Conservation (phyloP, 371 early-diverging fungal genomes). For the Saksenaea vasiformis region DNA sequence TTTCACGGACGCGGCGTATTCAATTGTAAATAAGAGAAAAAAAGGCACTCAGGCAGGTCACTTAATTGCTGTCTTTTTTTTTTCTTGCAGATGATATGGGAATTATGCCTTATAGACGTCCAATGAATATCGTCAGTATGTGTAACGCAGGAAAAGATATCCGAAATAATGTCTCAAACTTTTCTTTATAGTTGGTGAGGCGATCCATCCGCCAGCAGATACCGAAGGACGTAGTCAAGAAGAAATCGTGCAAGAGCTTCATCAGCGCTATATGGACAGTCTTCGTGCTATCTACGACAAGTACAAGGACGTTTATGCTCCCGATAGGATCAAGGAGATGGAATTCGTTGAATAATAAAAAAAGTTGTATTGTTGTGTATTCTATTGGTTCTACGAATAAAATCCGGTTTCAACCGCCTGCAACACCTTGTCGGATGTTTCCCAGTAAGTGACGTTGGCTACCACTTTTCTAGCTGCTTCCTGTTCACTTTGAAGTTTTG, state of each 20-base stretch:
- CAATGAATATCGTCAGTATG: slow-evolving; percentile 45
- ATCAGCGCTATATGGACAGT: slow-evolving; percentile 58
- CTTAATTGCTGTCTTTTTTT: neutral
- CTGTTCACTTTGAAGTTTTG: slow-evolving; percentile 11
- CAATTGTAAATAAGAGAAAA: slow-evolving; percentile 45
- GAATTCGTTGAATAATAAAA: slow-evolving; percentile 46
- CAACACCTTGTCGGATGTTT: slow-evolving; percentile 1
- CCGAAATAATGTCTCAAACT: no score
- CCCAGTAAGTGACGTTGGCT: slow-evolving; percentile 27
- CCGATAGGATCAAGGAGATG: slow-evolving; percentile 53
- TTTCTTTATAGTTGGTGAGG: slow-evolving; percentile 55
- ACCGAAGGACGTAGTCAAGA: slow-evolving; percentile 35
- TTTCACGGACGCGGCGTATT: slow-evolving; percentile 70
- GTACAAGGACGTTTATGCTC: slow-evolving; percentile 69
- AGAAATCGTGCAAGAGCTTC: slow-evolving; percentile 58
- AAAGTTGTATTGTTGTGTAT: neutral
- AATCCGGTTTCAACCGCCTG: slow-evolving; percentile 6
- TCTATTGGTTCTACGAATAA: neutral
- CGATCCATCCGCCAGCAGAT: slow-evolving; percentile 51
- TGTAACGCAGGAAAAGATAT: neutral
- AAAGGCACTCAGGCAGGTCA: slow-evolving; percentile 30
- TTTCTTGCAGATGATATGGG: slow-evolving; percentile 43
- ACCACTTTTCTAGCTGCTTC: slow-evolving; percentile 11
- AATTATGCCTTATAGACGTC: slow-evolving; percentile 51
- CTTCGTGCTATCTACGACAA: slow-evolving; percentile 62